Percentiles rank a stretch among this genome's conserved stretches.
These are phyloP conservation scores for Geum urbanum DNA, from an alignment of 306 rosid species.

Conservation along the genomic window DNA sequence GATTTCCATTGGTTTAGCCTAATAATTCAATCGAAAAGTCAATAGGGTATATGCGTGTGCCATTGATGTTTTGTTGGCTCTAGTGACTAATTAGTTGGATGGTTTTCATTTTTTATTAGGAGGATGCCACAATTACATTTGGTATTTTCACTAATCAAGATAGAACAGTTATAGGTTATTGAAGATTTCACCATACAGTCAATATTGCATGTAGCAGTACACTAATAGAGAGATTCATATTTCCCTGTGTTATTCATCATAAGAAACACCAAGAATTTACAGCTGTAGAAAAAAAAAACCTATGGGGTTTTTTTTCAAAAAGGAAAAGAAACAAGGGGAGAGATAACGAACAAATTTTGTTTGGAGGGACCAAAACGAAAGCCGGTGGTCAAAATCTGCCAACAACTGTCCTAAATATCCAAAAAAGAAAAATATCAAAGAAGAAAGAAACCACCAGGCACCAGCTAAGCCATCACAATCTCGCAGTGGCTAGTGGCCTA, in stretches of 20 bases:
- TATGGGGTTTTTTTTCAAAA: too few species aligned
- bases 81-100: too few species aligned
- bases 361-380: slow-evolving; percentile 15
- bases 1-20: too few species aligned
- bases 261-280: slow-evolving; percentile 18
- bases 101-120: too few species aligned
- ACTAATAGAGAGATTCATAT: neutral
- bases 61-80: too few species aligned
- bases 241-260: slow-evolving; percentile 18
- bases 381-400: slow-evolving; percentile 23
- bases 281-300: slow-evolving; percentile 20
- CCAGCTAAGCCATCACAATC: slow-evolving; percentile 9
- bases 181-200: too few species aligned
- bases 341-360: neutral
- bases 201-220: neutral
- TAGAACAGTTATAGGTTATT: too few species aligned
- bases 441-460: slow-evolving; percentile 3
- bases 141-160: too few species aligned
- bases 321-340: slow-evolving; percentile 12
- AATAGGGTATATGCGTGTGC: too few species aligned
- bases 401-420: slow-evolving; percentile 17
- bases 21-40: too few species aligned
- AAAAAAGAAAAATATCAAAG: neutral
- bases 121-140: too few species aligned
- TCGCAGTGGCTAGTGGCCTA: slow-evolving; percentile 6